phyloP scores from a whole-genome alignment of 1,284 basidiomycete species.

The Tilletia indica region DNA sequence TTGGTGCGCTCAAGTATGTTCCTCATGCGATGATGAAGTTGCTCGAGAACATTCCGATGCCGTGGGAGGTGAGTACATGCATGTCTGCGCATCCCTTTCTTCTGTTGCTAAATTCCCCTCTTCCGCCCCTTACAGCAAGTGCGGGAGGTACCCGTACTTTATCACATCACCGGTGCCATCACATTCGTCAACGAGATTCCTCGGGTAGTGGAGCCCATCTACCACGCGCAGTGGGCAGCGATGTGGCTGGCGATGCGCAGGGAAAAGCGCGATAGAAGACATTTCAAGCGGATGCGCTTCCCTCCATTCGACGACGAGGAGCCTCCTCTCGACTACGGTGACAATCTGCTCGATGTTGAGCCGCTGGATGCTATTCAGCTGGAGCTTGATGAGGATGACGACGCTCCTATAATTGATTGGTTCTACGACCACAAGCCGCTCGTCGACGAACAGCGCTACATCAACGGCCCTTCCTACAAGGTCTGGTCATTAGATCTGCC shows the following conservation, averaged over 20 bases:
- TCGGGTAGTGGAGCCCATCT: conserved; percentile 91
- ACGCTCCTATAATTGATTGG: conserved; percentile 92
- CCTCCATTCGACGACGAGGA: conserved; percentile 99
- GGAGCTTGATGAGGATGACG: conserved; percentile 91
- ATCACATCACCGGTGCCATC: conserved; percentile 91
- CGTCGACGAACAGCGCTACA: conserved; percentile 70
- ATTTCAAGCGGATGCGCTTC: conserved; percentile 99
- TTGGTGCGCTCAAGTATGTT: conserved; percentile 97
- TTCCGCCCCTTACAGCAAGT: conserved; percentile 33
- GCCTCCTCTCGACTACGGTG: conserved; percentile 62
- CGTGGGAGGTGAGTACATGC: conserved; percentile 73
- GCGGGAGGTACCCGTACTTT: conserved; percentile 58
- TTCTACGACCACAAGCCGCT: conserved; percentile 98
- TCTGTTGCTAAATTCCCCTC: background rate
- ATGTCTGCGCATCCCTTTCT: background rate
- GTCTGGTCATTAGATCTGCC: conserved; percentile 89
- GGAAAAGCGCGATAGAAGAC: conserved; percentile 96
- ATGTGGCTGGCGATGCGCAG: conserved; percentile 99
- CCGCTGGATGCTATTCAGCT: conserved; percentile 97
- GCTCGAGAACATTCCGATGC: conserved; percentile 96
- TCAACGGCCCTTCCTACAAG: conserved; percentile 90
- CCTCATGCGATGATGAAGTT: conserved; percentile 99
- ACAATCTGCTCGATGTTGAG: conserved; percentile 97
- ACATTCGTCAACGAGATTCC: conserved; percentile 99
- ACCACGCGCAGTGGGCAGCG: conserved; percentile 98